phyloP scores from a whole-genome alignment of 2,329 filamentous ascomycete species.

The Fusarium abutilonis region DNA sequence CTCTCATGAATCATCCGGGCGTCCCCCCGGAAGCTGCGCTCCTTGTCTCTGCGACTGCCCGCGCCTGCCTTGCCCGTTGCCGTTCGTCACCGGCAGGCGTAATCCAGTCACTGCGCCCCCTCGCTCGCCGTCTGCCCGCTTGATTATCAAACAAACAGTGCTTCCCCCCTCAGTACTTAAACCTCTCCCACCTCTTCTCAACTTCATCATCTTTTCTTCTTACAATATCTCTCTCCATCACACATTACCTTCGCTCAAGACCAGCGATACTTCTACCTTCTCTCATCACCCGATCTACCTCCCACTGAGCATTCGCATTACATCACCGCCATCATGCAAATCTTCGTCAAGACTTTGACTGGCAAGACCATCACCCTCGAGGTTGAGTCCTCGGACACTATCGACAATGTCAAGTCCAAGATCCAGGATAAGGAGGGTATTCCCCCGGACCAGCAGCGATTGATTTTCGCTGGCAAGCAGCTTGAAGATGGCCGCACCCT shows the following conservation, averaged over 20 bases:
- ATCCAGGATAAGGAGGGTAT: constrained; percentile 99
- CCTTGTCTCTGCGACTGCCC: constrained; percentile 9
- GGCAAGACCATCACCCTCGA: constrained; percentile 68
- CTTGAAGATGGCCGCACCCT: constrained; percentile 83
- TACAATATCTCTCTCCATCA: constrained; percentile 23
- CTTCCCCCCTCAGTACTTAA: constrained; percentile 47
- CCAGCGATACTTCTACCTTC: constrained; percentile 10
- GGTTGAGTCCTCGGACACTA: constrained; percentile 90
- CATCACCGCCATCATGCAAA: constrained; percentile 78
- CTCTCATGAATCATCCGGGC: constrained; percentile 51
- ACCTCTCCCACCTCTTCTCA: constrained; percentile 41
- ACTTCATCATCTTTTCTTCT: constrained; percentile 24
- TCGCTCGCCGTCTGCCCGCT: constrained; percentile 41
- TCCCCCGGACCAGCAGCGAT: constrained; percentile 92
- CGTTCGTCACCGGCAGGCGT: constrained; percentile 41
- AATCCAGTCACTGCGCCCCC: constrained; percentile 44
- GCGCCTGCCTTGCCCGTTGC: constrained; percentile 22
- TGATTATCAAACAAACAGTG: constrained; percentile 39
- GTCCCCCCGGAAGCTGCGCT: constrained; percentile 40
- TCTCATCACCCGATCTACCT: constrained; percentile 25
- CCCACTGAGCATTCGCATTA: constrained; percentile 39
- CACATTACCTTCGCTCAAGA: constrained; percentile 22
- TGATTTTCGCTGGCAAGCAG: constrained; percentile 98
- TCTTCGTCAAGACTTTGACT: constrained; percentile 98
- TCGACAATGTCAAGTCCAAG: constrained; percentile 97